Evolutionary conservation across 2,329 filamentous ascomycete genomes (phyloP).

Genomic region (Epichloe baconii): DNA sequence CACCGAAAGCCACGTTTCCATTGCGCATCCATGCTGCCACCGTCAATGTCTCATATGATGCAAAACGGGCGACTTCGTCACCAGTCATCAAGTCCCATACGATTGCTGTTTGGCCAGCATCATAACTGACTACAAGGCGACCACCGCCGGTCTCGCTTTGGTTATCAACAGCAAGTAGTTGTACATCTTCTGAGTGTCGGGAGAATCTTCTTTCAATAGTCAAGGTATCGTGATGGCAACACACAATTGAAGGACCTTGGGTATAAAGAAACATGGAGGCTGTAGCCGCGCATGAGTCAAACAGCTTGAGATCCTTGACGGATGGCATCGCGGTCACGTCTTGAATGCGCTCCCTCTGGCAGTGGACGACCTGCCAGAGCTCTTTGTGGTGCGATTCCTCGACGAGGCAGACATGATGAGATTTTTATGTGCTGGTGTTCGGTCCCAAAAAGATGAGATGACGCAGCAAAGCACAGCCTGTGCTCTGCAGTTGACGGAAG

Average conservation of each 20-base stretch:
- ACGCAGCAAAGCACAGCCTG: constrained; percentile 10
- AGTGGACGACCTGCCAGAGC: constrained; percentile 42
- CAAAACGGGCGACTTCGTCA: constrained; percentile 81
- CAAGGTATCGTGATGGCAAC: constrained; percentile 84
- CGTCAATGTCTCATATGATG: constrained; percentile 74
- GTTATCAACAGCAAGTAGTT: constrained; percentile 79
- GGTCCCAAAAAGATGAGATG: constrained; percentile 12
- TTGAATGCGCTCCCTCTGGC: constrained; percentile 28
- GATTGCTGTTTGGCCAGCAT: constrained; percentile 80
- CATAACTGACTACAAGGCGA: constrained; percentile 82
- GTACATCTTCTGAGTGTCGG: constrained; percentile 69
- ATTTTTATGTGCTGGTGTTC: constrained; percentile 19
- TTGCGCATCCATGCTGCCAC: constrained; percentile 93
- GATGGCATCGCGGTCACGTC: constrained; percentile 40
- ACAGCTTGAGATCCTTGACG: constrained; percentile 39
- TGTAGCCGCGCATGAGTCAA: constrained; percentile 83
- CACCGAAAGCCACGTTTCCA: constrained; percentile 93
- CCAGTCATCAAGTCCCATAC: constrained; percentile 95
- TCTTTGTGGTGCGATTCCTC: constrained; percentile 46
- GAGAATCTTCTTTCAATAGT: constrained; percentile 80
- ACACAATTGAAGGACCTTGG: constrained; percentile 68
- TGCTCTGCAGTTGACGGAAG: constrained; percentile 5
- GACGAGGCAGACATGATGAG: constrained; percentile 38
- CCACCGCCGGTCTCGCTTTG: constrained; percentile 77
- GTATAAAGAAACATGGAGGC: constrained; percentile 84